Percentiles rank a stretch among this genome's conserved stretches.
Evolutionary conservation across 2,329 filamentous ascomycete species (phyloP).

Genomic region (Fusarium nurragi): DNA sequence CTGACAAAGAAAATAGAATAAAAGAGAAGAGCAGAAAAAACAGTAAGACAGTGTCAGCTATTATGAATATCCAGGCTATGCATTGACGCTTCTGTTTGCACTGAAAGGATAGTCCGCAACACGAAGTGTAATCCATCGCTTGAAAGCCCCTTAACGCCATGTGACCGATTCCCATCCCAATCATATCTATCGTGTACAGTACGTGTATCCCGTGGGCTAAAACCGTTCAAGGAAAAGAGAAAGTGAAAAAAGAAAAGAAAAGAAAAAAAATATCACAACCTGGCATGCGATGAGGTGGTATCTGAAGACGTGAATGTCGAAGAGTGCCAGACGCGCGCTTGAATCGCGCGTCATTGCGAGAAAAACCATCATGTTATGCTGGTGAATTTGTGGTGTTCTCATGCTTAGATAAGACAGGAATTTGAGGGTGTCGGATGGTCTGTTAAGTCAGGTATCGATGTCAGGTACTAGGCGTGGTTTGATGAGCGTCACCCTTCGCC

Average conservation of each 20-base stretch:
- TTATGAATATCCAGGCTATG: neutral
- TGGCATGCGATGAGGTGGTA: neutral
- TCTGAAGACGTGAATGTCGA: neutral
- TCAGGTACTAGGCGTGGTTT: neutral
- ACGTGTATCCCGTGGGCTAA: constrained; percentile 21
- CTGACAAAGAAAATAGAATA: neutral
- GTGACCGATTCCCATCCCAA: constrained; percentile 14
- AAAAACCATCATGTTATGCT: neutral
- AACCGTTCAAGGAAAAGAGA: constrained; percentile 8
- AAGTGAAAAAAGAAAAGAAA: neutral
- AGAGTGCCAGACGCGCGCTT: neutral
- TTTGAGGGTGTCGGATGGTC: neutral
- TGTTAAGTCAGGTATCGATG: neutral
- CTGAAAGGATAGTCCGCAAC: neutral
- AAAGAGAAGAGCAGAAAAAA: neutral
- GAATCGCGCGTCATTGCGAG: neutral
- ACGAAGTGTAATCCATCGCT: constrained; percentile 3
- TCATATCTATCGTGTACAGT: constrained; percentile 36
- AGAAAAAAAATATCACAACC: neutral
- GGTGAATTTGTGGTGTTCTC: neutral
- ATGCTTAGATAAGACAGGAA: neutral
- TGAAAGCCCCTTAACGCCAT: constrained; percentile 30
- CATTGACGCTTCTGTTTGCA: constrained; percentile 10
- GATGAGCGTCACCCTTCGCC: neutral
- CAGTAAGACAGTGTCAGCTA: neutral